Evolutionary conservation across 2,329 filamentous ascomycete genomes (phyloP).

Genomic region (Neofusicoccum sp.): DNA sequence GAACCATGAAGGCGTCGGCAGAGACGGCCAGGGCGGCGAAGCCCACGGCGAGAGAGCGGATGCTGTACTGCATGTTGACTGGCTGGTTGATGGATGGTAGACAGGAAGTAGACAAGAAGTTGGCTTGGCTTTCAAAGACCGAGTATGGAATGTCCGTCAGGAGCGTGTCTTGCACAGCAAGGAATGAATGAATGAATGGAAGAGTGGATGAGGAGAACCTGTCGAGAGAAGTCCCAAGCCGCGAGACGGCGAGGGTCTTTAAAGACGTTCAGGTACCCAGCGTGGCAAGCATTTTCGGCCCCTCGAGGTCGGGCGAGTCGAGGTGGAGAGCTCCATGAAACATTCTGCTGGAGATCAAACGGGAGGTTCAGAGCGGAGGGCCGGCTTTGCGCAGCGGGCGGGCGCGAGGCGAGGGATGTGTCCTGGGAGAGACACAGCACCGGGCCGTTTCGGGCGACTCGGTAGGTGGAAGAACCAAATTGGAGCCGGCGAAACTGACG

Average conservation of each 20-base stretch:
- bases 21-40: conserved; percentile 7
- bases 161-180: conserved; percentile 21
- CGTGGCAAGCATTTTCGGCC: not conserved
- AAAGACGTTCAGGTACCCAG: not conserved
- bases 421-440: not conserved
- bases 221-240: not conserved
- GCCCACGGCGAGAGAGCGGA: conserved; percentile 16
- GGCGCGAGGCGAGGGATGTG: not conserved
- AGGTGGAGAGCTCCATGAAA: conserved; percentile 6
- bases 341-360: conserved; percentile 3
- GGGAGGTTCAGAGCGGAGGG: not conserved
- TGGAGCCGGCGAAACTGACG: not conserved
- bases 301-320: not conserved
- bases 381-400: conserved; percentile 1
- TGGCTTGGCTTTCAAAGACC: conserved; percentile 14
- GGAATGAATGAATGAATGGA: conserved; percentile 9
- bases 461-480: conserved; percentile 21
- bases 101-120: conserved; percentile 6
- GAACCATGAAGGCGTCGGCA: conserved; percentile 20
- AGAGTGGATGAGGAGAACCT: conserved; percentile 18
- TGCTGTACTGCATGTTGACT: conserved; percentile 19
- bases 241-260: not conserved
- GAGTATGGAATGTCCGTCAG: conserved; percentile 3
- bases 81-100: not conserved
- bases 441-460: not conserved